phyloP scores from a whole-genome alignment of 2,329 filamentous ascomycete genomes.

The Arthrobotrys conoides region DNA sequence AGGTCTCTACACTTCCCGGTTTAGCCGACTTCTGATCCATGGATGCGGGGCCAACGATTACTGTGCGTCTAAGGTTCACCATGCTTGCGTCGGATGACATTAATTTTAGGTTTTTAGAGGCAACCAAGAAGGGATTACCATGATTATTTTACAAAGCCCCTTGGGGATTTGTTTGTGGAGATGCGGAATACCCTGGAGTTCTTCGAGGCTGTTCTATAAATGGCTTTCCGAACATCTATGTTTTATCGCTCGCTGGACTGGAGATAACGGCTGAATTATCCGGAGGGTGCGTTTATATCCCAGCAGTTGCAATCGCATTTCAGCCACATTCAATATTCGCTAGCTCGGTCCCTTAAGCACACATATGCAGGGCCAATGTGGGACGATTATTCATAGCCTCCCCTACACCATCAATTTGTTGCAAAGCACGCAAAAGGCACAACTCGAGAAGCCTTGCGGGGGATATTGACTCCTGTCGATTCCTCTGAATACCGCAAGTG shows the following conservation, averaged over 20 bases:
- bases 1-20: background rate
- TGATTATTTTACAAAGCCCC: background rate
- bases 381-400: background rate
- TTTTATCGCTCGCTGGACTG: background rate
- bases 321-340: constrained; percentile 15
- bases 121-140: background rate
- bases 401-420: background rate
- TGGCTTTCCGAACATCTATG: background rate
- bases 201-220: background rate
- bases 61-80: constrained; percentile 5
- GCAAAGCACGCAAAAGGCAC: constrained; percentile 16
- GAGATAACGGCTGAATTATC: constrained; percentile 35
- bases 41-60: constrained; percentile 23
- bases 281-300: constrained; percentile 24
- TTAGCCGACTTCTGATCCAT: constrained; percentile 14
- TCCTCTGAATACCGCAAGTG: too few relatives aligned
- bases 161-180: background rate
- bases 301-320: constrained; percentile 5
- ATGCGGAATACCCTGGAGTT: background rate
- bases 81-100: constrained; percentile 1
- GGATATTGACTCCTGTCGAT: background rate
- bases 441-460: background rate
- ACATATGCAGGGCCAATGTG: background rate
- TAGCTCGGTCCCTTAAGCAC: background rate
- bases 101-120: background rate